A percentile compares a stretch with the other conserved stretches of the same genome.
Evolutionary conservation across 1,139 yeast species (phyloP).

Genomic region (Nadsonia commutata): DNA sequence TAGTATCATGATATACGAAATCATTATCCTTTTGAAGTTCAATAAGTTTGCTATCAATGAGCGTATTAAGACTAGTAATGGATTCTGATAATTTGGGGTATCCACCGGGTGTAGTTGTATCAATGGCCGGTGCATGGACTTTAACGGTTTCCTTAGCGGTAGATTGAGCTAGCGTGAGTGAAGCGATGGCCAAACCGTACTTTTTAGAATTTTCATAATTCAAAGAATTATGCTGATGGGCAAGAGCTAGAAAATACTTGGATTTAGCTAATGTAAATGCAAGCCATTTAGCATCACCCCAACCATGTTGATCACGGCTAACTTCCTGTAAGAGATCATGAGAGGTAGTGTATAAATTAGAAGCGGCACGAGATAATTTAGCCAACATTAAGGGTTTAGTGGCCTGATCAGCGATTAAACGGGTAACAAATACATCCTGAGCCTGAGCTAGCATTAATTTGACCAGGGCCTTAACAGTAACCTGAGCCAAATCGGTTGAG

Average conservation of each 20-base stretch:
- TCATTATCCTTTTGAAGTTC: slow-evolving; percentile 71
- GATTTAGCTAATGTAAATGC: slow-evolving; percentile 30
- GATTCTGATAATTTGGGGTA: slow-evolving; percentile 13
- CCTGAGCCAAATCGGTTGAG: slow-evolving; percentile 57
- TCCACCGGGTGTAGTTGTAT: slow-evolving; percentile 12
- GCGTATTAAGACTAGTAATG: slow-evolving; percentile 15
- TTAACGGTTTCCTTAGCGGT: slow-evolving; percentile 14
- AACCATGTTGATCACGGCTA: slow-evolving; percentile 31
- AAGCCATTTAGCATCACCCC: slow-evolving; percentile 42
- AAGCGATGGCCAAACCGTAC: slow-evolving; percentile 68
- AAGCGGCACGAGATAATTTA: slow-evolving; percentile 52
- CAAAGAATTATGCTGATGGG: slow-evolving; percentile 39
- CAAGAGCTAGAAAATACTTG: slow-evolving; percentile 32
- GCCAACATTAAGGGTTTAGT: slow-evolving; percentile 47
- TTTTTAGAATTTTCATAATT: slow-evolving; percentile 36
- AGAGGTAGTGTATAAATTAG: slow-evolving; percentile 41
- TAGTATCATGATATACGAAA: slow-evolving; percentile 64
- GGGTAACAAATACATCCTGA: slow-evolving; percentile 55
- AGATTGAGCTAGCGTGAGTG: slow-evolving; percentile 35
- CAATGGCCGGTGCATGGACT: too few species aligned
- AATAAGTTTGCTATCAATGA: slow-evolving; percentile 30
- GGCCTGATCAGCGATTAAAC: slow-evolving; percentile 16
- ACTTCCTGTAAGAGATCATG: slow-evolving; percentile 30
- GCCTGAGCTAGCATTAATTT: slow-evolving; percentile 72
- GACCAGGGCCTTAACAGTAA: slow-evolving; percentile 50